Evolutionary conservation across 2,329 filamentous ascomycete genomes (phyloP), one percentile per base, ranked within the genome.

Genomic region (Septoria linicola): DNA sequence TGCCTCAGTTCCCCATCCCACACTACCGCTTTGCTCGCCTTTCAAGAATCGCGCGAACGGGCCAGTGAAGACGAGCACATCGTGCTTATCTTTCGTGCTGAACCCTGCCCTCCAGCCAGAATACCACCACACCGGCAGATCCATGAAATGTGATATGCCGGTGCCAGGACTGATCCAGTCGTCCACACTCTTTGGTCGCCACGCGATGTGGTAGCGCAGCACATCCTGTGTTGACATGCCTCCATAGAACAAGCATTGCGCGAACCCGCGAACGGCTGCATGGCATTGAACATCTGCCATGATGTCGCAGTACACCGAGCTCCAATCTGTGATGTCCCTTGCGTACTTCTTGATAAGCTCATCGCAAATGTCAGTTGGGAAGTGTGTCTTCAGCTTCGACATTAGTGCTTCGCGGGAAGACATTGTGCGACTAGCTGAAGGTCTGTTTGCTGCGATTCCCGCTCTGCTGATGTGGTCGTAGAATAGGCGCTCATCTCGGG

Each of bases 211-310:
- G 34, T 59, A 56, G 8, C 56, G 41, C 17, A 59, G 39, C 6
- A 59, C 56, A 36, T 59, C 47, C 14, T 59, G 48, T 3, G 53
- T 47, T 8, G 49, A 52, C 56, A 59, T 59, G 27, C 56, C 56
- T 20, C 56, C 53, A 23, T 54, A 51, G 32, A 49, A 52, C 7
- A 59, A 32, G 14, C 47, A 52, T 14, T 53, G 53, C 5, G 56
- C 56, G 23, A 55, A 59, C 3, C 53, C 56, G 30, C 56, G 53
- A 2, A 51, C 51, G 3, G 51, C 45, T 8, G 50, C 41, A 19
- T 58, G 56, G 43, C 56, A 58, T 48, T 59, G 53, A 8, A 54
- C 49, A 20, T 59, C 53, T 4, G 56, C 56, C 47, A 56, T 54
- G 47, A 59, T 59, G 19, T 59, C 44, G 37, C 50, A 43, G 30